A percentile compares a stretch with the other conserved stretches of the same genome.
Conservation (phyloP, 495 filamentous ascomycete genomes). For the Articulospora tetracladia region DNA sequence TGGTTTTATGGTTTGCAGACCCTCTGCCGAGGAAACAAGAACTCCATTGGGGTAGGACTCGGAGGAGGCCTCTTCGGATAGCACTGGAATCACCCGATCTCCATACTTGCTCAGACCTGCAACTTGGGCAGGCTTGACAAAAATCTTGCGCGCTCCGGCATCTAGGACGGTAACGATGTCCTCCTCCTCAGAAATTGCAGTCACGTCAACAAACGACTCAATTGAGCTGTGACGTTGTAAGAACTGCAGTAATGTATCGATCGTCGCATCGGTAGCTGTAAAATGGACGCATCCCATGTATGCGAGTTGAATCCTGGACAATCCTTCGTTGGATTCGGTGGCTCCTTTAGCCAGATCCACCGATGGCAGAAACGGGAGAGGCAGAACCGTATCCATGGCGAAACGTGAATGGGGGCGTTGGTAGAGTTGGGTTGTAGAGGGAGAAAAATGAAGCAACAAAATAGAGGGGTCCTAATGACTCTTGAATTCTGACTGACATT, state of each 20-base stretch:
- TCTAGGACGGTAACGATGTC: slow-evolving; percentile 80
- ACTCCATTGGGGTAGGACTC: slow-evolving; percentile 19
- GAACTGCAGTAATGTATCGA: slow-evolving; percentile 61
- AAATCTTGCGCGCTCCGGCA: slow-evolving; percentile 81
- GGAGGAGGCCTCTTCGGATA: slow-evolving; percentile 32
- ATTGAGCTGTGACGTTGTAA: slow-evolving; percentile 63
- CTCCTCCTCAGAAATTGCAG: slow-evolving; percentile 58
- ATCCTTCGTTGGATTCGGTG: slow-evolving; percentile 43
- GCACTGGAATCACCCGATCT: slow-evolving; percentile 50
- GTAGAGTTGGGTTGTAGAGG: neutral
- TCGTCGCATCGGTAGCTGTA: slow-evolving; percentile 50
- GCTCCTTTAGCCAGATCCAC: slow-evolving; percentile 53
- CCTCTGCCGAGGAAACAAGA: slow-evolving; percentile 14
- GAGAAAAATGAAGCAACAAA: neutral
- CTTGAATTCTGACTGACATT: neutral
- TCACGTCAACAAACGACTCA: slow-evolving; percentile 72
- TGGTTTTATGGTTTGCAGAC: slow-evolving; percentile 26
- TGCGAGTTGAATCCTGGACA: slow-evolving; percentile 66
- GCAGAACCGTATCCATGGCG: slow-evolving; percentile 50
- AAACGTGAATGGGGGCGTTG: neutral
- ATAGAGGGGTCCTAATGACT: neutral
- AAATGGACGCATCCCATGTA: slow-evolving; percentile 76
- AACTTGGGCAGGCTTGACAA: slow-evolving; percentile 69
- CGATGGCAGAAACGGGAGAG: slow-evolving; percentile 53
- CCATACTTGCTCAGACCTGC: slow-evolving; percentile 51